Evolutionary conservation across 495 filamentous ascomycete species (phyloP), one percentile per base, ranked within the genome.

Genomic region (Penicillium subrubescens): DNA sequence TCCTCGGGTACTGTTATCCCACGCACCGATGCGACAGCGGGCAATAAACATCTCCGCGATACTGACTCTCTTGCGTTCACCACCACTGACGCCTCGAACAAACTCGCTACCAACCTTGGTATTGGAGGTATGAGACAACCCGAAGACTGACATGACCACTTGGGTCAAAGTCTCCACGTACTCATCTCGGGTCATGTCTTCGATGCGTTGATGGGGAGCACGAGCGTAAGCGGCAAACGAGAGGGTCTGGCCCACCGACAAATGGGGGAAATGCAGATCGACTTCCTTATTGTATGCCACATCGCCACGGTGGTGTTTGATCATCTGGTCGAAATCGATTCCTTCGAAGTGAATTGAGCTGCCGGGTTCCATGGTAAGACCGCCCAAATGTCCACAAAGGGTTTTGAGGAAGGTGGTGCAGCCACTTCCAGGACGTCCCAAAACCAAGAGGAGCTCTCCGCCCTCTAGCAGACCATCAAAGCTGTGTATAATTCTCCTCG

Each of bases 1-100:
- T 29, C 92, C 92, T 53, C 92, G 86, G 5, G 92, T 94, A 55
- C 86, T 88, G 77, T 96, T 95, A 71, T 96, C 92, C 90, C 91
- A 95, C 4, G 86, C 90, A 50, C 86, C 83, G 31, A 96, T 81
- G 59, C 86, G 86, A 31, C 87, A 87, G 57, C 90, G 87, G 11
- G 89, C 88, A 21, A 92, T 41, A 27, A 73, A 68, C 73, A 85
- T 84, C 67, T 87, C 77, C 5, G 79, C 80, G 34, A 82, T 82
- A 63, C 73, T 91, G 23, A 79, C 71, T 14, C 74, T 86, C 79
- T 94, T 95, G 25, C 91, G 79, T 74, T 96, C 92, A 34, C 92
- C 92, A 37, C 92, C 92, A 43, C 88, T 92, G 19, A 96, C 86
- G 63, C 92, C 87, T 65, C 75, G 89, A 80, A 67, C 87, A 53